Conservation (phyloP, 805 yeast species). For the Hanseniaspora occidentalis region DNA sequence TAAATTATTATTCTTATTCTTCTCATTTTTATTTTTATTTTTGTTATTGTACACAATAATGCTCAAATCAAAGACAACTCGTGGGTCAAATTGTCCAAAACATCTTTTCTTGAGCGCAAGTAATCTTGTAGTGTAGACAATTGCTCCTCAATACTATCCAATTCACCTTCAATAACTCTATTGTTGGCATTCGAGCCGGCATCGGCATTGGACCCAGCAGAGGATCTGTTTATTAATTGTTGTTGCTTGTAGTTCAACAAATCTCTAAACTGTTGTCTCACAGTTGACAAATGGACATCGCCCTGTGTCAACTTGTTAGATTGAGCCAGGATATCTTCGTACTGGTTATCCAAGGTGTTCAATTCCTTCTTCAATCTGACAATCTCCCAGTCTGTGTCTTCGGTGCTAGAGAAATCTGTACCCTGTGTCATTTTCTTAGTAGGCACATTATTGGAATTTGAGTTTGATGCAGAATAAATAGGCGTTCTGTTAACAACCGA, state of each 20-base stretch:
- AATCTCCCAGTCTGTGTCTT: slow-evolving; percentile 57
- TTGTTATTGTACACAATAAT: neutral
- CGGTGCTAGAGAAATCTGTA: slow-evolving; percentile 56
- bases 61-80: neutral
- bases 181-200: too few species aligned
- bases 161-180: slow-evolving; percentile 49
- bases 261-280: slow-evolving; percentile 65
- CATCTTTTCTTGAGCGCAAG: slow-evolving; percentile 45
- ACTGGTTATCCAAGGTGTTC: slow-evolving; percentile 56
- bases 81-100: slow-evolving; percentile 35
- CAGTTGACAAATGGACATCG: slow-evolving; percentile 20
- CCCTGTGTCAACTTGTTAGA: slow-evolving; percentile 15
- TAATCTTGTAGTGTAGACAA: slow-evolving; percentile 62
- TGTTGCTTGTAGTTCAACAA: slow-evolving; percentile 65
- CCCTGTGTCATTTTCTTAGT: slow-evolving; percentile 30
- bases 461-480: slow-evolving; percentile 10
- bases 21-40: neutral
- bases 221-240: slow-evolving; percentile 31
- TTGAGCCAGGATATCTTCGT: slow-evolving; percentile 12
- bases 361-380: slow-evolving; percentile 72
- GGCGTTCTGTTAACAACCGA: slow-evolving; percentile 26
- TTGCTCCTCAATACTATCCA: slow-evolving; percentile 65
- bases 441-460: slow-evolving; percentile 19
- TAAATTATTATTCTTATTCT: too few species aligned
- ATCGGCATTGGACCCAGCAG: slow-evolving; percentile 9